These are phyloP conservation scores for Phoenix roebelenii DNA, from an alignment of 176 grass and related monocot genomes.

Conservation along the genomic window DNA sequence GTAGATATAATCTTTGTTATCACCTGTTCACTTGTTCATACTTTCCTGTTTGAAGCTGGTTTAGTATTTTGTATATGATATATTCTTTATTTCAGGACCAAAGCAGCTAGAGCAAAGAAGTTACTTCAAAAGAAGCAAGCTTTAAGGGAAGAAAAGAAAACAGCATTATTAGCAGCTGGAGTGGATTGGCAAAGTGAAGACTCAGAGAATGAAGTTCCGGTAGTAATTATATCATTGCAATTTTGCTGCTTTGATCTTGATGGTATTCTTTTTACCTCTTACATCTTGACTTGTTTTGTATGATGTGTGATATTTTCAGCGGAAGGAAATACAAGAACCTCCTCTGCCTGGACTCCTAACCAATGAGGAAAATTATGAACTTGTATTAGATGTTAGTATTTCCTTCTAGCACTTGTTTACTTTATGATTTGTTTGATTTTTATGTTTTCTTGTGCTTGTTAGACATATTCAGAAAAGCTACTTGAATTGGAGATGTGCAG, in stretches of 20 bases:
- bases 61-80: no score
- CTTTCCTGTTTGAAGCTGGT: no score
- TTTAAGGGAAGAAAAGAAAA: constrained; percentile 51
- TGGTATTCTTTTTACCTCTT: neutral
- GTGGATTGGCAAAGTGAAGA: constrained; percentile 50
- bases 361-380: constrained; percentile 49
- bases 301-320: constrained; percentile 18
- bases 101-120: constrained; percentile 83
- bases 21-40: no score
- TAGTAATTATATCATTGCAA: constrained; percentile 2
- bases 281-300: neutral
- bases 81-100: constrained; percentile 25
- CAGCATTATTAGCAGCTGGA: constrained; percentile 28
- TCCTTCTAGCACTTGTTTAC: neutral
- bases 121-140: constrained; percentile 56
- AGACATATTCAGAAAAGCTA: no score
- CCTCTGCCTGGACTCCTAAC: constrained; percentile 60
- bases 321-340: constrained; percentile 61
- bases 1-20: no score
- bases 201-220: constrained; percentile 29
- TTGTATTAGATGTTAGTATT: constrained; percentile 64
- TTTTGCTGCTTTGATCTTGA: neutral
- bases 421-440: neutral
- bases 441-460: neutral
- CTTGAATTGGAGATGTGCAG: no score